phyloP scores from a whole-genome alignment of 257 asterid species.

The Jacaranda mimosifolia region DNA sequence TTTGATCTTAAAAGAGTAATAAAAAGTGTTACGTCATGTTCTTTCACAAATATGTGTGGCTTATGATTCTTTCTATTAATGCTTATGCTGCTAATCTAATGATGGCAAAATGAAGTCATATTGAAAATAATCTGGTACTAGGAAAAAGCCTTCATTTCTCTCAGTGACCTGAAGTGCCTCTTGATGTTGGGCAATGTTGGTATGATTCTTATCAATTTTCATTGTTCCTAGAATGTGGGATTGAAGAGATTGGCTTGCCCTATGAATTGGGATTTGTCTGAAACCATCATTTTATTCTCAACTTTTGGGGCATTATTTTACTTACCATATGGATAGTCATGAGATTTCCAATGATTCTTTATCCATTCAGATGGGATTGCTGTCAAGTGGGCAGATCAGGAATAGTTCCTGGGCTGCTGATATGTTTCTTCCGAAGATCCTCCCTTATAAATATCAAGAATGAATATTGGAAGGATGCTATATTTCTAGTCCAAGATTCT shows the following conservation, averaged over 20 bases:
- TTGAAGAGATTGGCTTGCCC: background rate
- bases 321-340: too few relatives aligned
- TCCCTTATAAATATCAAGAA: background rate
- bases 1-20: conserved; percentile 33
- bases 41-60: conserved; percentile 7
- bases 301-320: too few relatives aligned
- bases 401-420: too few relatives aligned
- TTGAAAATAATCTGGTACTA: background rate
- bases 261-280: background rate
- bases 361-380: too few relatives aligned
- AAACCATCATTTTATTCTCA: too few relatives aligned
- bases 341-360: too few relatives aligned
- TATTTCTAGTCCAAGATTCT: background rate
- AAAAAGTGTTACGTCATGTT: background rate
- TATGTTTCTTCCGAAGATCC: background rate
- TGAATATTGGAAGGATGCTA: background rate
- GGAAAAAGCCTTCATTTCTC: background rate
- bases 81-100: background rate
- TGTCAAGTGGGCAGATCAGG: too few relatives aligned
- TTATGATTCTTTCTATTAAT: background rate
- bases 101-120: too few relatives aligned
- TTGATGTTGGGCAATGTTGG: background rate
- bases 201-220: background rate
- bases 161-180: background rate
- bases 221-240: background rate